Conservation (phyloP, 176 grass and related monocot genomes). For the Olyra latifolia region DNA sequence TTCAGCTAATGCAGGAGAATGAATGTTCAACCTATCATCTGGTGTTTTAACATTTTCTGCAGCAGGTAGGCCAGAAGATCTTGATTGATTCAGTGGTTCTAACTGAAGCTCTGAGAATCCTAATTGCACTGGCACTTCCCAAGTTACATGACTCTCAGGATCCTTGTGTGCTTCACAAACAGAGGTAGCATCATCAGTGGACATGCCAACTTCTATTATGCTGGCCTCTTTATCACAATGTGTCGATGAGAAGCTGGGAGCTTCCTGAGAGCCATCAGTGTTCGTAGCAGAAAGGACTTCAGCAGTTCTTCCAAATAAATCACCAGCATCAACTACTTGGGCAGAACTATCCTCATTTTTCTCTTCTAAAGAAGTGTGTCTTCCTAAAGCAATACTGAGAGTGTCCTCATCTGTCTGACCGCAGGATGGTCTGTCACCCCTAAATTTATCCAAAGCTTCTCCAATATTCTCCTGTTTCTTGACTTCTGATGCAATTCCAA, state of each 20-base stretch:
- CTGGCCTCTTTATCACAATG: conserved; percentile 6
- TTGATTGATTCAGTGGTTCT: not conserved
- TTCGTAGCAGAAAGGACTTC: conserved; percentile 6
- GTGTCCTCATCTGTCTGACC: conserved; percentile 7
- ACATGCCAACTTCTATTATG: conserved; percentile 14
- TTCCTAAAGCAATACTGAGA: conserved; percentile 31
- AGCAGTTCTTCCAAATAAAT: conserved; percentile 4
- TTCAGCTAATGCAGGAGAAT: no score
- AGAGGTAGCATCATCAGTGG: conserved; percentile 19
- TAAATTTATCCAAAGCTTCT: not conserved
- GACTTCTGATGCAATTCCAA: not conserved
- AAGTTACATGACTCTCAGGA: not conserved
- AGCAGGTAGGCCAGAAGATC: no score
- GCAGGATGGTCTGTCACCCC: conserved; percentile 6
- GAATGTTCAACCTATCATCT: no score
- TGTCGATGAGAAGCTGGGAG: not conserved
- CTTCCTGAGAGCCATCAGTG: conserved; percentile 15
- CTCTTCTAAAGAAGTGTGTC: conserved; percentile 42
- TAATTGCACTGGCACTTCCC: not conserved
- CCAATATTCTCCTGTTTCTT: not conserved
- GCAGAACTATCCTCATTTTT: conserved; percentile 31
- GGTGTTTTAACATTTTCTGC: no score
- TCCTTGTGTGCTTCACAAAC: no score
- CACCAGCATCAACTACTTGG: conserved; percentile 1
- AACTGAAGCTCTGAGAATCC: not conserved